phyloP scores from a whole-genome alignment of 768 basidiomycete species.

The Mycena metata region DNA sequence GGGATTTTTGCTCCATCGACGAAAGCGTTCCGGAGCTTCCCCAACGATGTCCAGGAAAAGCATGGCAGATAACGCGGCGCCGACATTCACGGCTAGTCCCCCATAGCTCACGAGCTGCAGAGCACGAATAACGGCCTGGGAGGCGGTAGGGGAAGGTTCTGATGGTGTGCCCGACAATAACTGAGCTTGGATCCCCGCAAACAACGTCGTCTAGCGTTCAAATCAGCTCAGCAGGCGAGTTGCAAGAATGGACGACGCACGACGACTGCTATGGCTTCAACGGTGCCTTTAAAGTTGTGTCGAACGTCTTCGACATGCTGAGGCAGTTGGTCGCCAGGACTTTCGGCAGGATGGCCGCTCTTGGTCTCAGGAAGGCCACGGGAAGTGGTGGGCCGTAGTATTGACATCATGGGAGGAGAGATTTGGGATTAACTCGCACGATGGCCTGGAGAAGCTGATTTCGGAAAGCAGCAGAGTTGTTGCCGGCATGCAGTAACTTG shows the following conservation, averaged over 20 bases:
- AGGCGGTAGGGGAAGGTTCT: background rate
- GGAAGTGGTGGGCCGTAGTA: too few species aligned
- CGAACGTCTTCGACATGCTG: too few species aligned
- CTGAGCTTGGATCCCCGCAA: slow-evolving; percentile 22
- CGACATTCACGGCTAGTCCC: background rate
- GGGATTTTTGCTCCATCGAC: background rate
- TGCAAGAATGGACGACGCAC: background rate
- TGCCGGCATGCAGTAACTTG: too few species aligned
- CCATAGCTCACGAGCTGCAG: slow-evolving; percentile 23
- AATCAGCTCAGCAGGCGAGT: background rate
- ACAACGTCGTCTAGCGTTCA: slow-evolving; percentile 8
- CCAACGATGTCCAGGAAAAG: slow-evolving; percentile 15
- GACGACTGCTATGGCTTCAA: slow-evolving; percentile 20
- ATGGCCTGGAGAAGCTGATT: too few species aligned
- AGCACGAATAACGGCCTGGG: background rate
- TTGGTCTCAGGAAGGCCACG: too few species aligned
- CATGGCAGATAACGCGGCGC: slow-evolving; percentile 21
- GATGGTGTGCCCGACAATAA: slow-evolving; percentile 6
- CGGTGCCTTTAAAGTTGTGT: too few species aligned
- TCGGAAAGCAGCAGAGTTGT: too few species aligned
- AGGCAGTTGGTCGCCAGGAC: too few species aligned
- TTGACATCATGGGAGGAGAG: too few species aligned
- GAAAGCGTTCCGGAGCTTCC: slow-evolving; percentile 6
- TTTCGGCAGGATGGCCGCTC: too few species aligned
- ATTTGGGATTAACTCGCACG: background rate